A percentile compares a stretch with the other conserved stretches of the same genome.
Evolutionary conservation across 2,329 filamentous ascomycete species (phyloP).

Genomic region (Orbilia ellipsospora): DNA sequence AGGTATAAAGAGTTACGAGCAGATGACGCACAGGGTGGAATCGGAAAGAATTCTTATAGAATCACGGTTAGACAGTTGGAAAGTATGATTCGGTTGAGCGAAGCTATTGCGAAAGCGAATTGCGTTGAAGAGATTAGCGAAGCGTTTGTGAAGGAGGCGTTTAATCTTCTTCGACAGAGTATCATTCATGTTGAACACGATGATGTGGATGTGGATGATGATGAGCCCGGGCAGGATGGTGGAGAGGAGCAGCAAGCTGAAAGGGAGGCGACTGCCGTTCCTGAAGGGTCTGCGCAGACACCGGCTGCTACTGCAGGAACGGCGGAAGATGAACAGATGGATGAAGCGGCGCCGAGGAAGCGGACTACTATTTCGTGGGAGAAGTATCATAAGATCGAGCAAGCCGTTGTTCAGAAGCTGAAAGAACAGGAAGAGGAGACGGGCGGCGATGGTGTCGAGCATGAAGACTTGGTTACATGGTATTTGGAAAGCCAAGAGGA

Average conservation of each 20-base stretch:
- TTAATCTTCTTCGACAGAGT: slow-evolving; percentile 87
- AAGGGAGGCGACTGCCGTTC: slow-evolving; percentile 63
- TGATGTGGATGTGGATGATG: slow-evolving; percentile 91
- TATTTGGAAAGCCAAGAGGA: slow-evolving; percentile 92
- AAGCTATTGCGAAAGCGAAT: slow-evolving; percentile 98
- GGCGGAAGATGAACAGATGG: slow-evolving; percentile 62
- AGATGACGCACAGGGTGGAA: slow-evolving; percentile 92
- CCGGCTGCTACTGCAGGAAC: slow-evolving; percentile 60
- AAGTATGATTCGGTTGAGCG: slow-evolving; percentile 91
- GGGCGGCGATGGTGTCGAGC: slow-evolving; percentile 81
- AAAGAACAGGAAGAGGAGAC: slow-evolving; percentile 80
- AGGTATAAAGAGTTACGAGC: slow-evolving; percentile 95
- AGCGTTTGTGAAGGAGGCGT: slow-evolving; percentile 90
- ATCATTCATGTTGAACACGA: slow-evolving; percentile 99
- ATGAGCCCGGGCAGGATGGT: slow-evolving; percentile 69
- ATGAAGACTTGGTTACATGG: slow-evolving; percentile 84
- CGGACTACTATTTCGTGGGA: slow-evolving; percentile 94
- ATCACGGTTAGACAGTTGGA: slow-evolving; percentile 97
- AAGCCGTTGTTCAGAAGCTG: slow-evolving; percentile 82
- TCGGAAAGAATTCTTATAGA: slow-evolving; percentile 93
- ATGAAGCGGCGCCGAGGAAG: slow-evolving; percentile 63
- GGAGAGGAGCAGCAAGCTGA: slow-evolving; percentile 68
- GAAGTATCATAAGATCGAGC: slow-evolving; percentile 91
- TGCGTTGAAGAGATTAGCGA: slow-evolving; percentile 90
- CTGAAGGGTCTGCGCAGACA: slow-evolving; percentile 60